Evolutionary conservation across 2,329 filamentous ascomycete genomes (phyloP).

Genomic region (Samsoniella hepiali): DNA sequence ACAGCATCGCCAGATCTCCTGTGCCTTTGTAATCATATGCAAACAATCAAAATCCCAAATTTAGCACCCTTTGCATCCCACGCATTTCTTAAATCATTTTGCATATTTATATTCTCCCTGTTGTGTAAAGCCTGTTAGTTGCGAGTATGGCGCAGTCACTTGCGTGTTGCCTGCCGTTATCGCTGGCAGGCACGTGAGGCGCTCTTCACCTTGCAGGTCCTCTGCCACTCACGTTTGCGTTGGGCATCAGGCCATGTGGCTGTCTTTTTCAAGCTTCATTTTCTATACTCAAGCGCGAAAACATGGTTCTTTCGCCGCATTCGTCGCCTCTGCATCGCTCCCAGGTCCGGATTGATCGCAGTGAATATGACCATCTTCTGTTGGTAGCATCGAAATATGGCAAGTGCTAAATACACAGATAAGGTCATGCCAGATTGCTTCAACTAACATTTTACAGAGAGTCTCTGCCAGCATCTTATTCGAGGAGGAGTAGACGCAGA

Average conservation of each 20-base stretch:
- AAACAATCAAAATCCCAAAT: neutral
- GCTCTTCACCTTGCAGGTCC: slow-evolving; percentile 10
- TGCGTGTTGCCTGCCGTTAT: slow-evolving; percentile 7
- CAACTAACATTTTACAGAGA: slow-evolving; percentile 29
- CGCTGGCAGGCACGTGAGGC: slow-evolving; percentile 16
- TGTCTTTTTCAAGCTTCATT: neutral
- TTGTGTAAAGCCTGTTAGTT: neutral
- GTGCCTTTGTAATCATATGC: neutral
- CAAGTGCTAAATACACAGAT: neutral
- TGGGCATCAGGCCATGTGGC: neutral
- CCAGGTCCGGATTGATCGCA: slow-evolving; percentile 11
- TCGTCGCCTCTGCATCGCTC: slow-evolving; percentile 3
- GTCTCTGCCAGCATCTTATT: slow-evolving; percentile 47
- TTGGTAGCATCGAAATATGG: slow-evolving; percentile 14
- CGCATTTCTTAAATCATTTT: neutral
- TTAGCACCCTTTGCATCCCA: neutral
- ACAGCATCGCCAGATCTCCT: neutral
- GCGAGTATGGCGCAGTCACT: neutral
- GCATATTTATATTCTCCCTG: neutral
- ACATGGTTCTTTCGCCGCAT: slow-evolving; percentile 7
- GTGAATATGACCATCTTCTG: slow-evolving; percentile 14
- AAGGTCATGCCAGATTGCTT: neutral
- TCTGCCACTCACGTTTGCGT: slow-evolving; percentile 5
- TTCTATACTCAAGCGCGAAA: neutral
- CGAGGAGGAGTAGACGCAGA: slow-evolving; percentile 46